Base-by-base conservation (phyloP, 768 basidiomycete species). In the Russula olivacea region DNA sequence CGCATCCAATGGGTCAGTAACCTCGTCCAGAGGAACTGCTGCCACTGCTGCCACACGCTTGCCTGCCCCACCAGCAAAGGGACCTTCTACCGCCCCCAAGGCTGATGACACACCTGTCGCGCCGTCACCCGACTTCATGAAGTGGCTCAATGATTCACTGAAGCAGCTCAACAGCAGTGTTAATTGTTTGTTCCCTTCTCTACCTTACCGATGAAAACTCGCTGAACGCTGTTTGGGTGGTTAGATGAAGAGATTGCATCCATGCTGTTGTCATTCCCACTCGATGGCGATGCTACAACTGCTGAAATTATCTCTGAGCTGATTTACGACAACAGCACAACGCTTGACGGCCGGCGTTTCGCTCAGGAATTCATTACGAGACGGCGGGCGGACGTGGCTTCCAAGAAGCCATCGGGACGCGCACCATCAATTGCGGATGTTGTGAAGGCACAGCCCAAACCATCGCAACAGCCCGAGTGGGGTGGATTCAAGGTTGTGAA, bases 221-320 rank as follows among this genome's bases (percentile, higher is more conserved):
- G 41, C 43, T 55, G 63, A 62, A 61, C 51, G 10, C 59, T 25
- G 25, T 38, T 28, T 25, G 19, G 32, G 9, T 45, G 38, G 43
- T 56, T 69, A 97, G 95, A 96, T 58, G 97, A 98, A 72, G 97
- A 98, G 68, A 94, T 98, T 72, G 87, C 93, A 71, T 87, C 90
- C 51, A 96, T 98, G 93, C 78, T 99, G 25, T 82, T 99, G 28
- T 86, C 90, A 1, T 98, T 99, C 79, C 91, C 96, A 3, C 75
- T 98, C 55, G 94, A 98, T 67, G 91, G 89, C 21, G 91, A 89
- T 69, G 77, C 83, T 68, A 85, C 83, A 17, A 92, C 89, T 0
- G 76, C 85, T 49, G 97, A 99, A 75, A 87, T 97, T 71, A 98
- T 99, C 67, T 90, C 91, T 25, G 97, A 98, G 72, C 81, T 90